phyloP scores from a whole-genome alignment of 305 asterid species.

The Fraxinus latifolia region DNA sequence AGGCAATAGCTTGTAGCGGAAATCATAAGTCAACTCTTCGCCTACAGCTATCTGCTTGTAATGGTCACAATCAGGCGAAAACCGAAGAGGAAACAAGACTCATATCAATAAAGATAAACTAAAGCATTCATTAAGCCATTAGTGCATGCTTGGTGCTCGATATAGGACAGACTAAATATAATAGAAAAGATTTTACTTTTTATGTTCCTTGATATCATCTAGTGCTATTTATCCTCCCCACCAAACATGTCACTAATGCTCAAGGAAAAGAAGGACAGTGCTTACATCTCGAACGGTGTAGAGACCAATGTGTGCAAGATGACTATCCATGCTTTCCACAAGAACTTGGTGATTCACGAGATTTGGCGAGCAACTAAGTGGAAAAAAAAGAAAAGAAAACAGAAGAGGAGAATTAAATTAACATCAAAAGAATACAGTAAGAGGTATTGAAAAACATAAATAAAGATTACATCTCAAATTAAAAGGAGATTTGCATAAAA shows the following conservation, averaged over 20 bases:
- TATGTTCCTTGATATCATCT: not conserved
- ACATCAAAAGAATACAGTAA: conserved; percentile 12
- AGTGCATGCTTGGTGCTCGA: not conserved
- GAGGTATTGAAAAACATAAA: conserved; percentile 3
- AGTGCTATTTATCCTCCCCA: not conserved
- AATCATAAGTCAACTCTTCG: conserved; percentile 85
- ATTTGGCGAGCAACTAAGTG: conserved; percentile 80
- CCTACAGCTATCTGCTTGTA: conserved; percentile 76
- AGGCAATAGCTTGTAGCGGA: conserved; percentile 55
- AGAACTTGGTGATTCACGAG: conserved; percentile 93
- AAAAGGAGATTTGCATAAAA: not conserved
- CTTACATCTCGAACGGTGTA: conserved; percentile 93
- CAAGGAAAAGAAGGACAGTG: conserved; percentile 1
- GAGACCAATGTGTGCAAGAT: conserved; percentile 81
- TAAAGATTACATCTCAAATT: not conserved
- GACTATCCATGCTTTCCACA: conserved; percentile 92
- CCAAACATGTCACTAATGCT: not conserved
- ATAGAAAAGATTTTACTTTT: not conserved
- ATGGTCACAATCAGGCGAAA: not conserved
- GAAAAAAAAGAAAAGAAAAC: not conserved
- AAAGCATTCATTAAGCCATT: conserved; percentile 6
- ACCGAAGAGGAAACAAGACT: not conserved
- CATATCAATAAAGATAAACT: not conserved
- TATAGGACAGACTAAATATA: not conserved
- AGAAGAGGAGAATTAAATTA: conserved; percentile 14